Conservation (phyloP, 441 rosid species). For the Erodium texanum region DNA sequence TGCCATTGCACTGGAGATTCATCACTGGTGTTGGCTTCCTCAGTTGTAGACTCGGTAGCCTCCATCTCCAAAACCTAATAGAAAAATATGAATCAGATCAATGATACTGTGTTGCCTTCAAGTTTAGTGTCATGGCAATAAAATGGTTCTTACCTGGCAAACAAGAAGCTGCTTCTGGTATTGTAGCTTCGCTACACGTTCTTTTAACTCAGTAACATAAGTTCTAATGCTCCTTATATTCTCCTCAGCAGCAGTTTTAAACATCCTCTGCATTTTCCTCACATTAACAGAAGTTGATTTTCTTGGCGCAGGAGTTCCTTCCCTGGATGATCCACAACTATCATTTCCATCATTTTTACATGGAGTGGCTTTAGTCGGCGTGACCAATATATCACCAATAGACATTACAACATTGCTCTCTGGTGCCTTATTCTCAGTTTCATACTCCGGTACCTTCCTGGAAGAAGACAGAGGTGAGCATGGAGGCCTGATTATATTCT, state of each 20-base stretch:
- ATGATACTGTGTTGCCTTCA: background rate
- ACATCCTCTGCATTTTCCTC: conserved; percentile 99
- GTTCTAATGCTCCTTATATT: conserved; percentile 89
- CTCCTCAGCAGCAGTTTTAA: conserved; percentile 98
- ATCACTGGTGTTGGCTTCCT: conserved; percentile 31
- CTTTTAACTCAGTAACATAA: conserved; percentile 89
- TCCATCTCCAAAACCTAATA: conserved; percentile 87
- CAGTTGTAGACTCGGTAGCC: conserved; percentile 91
- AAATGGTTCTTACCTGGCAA: conserved; percentile 56
- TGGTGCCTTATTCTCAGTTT: conserved; percentile 75
- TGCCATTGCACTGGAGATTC: conserved; percentile 76
- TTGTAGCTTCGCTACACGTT: conserved; percentile 95
- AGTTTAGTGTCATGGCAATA: too few relatives aligned
- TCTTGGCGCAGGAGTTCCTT: conserved; percentile 61
- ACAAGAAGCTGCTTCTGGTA: conserved; percentile 98
- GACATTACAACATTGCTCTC: conserved; percentile 39
- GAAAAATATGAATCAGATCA: background rate
- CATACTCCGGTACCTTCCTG: conserved; percentile 58
- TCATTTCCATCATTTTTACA: conserved; percentile 68
- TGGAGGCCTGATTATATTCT: conserved; percentile 70
- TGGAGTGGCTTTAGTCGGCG: conserved; percentile 58
- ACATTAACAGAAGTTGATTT: conserved; percentile 88
- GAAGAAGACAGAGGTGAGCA: conserved; percentile 88
- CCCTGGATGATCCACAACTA: conserved; percentile 70
- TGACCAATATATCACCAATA: conserved; percentile 29